Evolutionary conservation across 2,329 filamentous ascomycete genomes (phyloP), one percentile per base, ranked within the genome.

Genomic region (Thielaviopsis ethacetica): DNA sequence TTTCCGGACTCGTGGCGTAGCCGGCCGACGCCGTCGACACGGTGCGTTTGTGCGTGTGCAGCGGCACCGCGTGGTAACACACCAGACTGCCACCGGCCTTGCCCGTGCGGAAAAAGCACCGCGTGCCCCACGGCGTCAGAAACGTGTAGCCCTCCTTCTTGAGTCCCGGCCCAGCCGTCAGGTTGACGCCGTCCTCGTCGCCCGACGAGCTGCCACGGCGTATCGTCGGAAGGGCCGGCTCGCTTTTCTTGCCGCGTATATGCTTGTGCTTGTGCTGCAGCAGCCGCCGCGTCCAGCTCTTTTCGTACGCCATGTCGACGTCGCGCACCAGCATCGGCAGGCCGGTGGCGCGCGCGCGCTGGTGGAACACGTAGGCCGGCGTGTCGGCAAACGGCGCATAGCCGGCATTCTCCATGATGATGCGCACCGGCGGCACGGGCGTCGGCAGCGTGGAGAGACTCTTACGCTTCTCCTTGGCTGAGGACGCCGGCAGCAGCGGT

Each of bases 21-120:
- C 57, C n/a, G n/a, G n/a, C 41, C 22, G 54, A 47, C 12, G 57
- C 59, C 24, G 63, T 63, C 15, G 67, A 62, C 12, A 61, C 54
- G 30, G 64, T 63, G 34, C 26, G 51, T 24, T 27, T 53, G 38
- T 50, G 34, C 64, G 61, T 65, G 68, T 49, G 56, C 4, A 75
- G 73, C 27, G 79, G 76, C 1, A 90, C 74, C n/a, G 80, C 72
- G 68, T 94, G 88, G 59, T 82, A 83, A 70, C 86, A 91, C 68
- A 82, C 83, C 15, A 94, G 71, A 59, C 81, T 85, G 56, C 85
- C 83, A 2, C 91, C 91, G 51, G 81, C 84, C 59, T 82, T 77
- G 44, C 86, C 85, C 0, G 90, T 93, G 17, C 81, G 76, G 70
- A 97, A 97, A 62, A 91, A 86, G 71, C 91, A 97, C 50, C 80